Base-by-base conservation (phyloP, 495 filamentous ascomycete genomes). In the Penicillium paxilli region DNA sequence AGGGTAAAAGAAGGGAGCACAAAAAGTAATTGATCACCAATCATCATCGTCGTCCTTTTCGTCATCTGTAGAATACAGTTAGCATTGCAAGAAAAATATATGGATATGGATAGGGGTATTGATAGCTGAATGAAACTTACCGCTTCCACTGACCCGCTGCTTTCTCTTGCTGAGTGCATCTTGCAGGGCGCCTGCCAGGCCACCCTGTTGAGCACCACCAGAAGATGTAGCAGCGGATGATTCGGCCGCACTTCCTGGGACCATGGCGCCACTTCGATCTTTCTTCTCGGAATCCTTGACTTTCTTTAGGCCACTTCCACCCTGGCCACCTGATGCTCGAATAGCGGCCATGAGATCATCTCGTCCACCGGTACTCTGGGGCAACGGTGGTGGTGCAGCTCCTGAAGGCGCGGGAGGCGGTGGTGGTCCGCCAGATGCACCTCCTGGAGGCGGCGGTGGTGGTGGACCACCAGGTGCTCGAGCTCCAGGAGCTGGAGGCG, bases 141-240 rank as follows among this genome's bases (percentile, higher is more conserved):
- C 92, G 76, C 89, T 94, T 65, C 85, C 82, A 67, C 88, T 87
- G 64, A 96, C 92, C 78, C 92, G 93, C 73, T 88, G 81, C 75
- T 96, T 96, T 73, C 92, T 77, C 73, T 89, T 83, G 56, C 83
- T 81, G 54, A 93, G 72, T 41, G 87, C 89, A 49, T 83, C 84
- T 52, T 89, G 88, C 53, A 97, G 73, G 47, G 91, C 91, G 70
- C 87, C 88, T 22, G 89, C 89, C 80, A 97, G 79, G 4, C 86
- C 83, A 52, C 83, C 88, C 24, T 81, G 75, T 53, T 80, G 74
- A 41, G 75, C 83, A 53, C 81, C 82, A 54, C 78, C 79, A 44
- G 79, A 78, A 32, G 68, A 48, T 22, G 68, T 53, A 20, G 65
- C 58, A 14, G 84, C 79, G 33, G 83, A 73, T 23, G 80, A 78